Percentiles rank a stretch among this genome's conserved stretches.
Conservation (phyloP, 2,329 filamentous ascomycete species). For the Paraphoma chrysanthemicola region DNA sequence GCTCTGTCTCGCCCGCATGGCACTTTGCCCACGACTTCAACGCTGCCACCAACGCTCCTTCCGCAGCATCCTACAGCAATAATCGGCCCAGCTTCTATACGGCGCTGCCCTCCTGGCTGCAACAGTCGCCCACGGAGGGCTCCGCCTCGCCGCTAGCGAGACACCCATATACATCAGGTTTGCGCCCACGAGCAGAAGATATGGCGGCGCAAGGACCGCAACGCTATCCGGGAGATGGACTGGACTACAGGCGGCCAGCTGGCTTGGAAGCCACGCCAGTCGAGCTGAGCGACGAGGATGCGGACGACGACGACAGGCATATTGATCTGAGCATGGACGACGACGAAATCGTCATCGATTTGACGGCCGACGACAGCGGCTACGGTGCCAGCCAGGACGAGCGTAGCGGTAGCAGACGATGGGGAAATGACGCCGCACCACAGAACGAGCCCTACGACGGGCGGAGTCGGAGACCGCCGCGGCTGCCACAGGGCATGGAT, state of each 20-base stretch:
- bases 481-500: slow-evolving; percentile 51
- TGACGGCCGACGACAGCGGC: slow-evolving; percentile 38
- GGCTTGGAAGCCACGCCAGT: slow-evolving; percentile 47
- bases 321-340: slow-evolving; percentile 17
- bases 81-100: background rate
- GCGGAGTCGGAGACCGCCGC: slow-evolving; percentile 25
- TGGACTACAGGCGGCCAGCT: slow-evolving; percentile 61
- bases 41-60: background rate
- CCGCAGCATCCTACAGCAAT: background rate
- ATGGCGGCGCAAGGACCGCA: slow-evolving; percentile 23
- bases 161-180: slow-evolving; percentile 18
- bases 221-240: slow-evolving; percentile 58
- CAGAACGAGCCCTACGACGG: slow-evolving; percentile 5
- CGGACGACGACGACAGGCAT: slow-evolving; percentile 11
- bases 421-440: slow-evolving; percentile 13
- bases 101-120: background rate
- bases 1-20: slow-evolving; percentile 38
- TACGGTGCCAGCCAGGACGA: slow-evolving; percentile 19
- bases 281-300: slow-evolving; percentile 45
- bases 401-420: background rate
- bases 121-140: background rate
- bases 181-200: slow-evolving; percentile 28
- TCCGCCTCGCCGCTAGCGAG: slow-evolving; percentile 6
- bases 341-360: slow-evolving; percentile 33
- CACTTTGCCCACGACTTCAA: background rate